phyloP scores from a whole-genome alignment of 2,329 filamentous ascomycete genomes.

The Colletotrichum viniferum region DNA sequence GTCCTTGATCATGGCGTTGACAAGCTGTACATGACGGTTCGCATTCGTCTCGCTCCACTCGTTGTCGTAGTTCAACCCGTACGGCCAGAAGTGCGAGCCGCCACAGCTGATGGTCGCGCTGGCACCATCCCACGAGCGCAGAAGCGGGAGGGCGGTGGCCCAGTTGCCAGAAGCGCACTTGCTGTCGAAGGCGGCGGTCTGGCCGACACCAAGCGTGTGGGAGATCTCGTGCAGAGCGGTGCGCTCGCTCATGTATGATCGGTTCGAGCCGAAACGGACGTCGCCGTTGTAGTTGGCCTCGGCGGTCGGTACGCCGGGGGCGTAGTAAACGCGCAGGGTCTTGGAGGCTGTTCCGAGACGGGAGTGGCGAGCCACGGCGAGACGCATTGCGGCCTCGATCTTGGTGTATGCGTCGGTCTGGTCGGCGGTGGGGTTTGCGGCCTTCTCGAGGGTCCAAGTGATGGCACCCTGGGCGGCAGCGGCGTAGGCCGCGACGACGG shows the following conservation, averaged over 20 bases:
- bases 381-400: slow-evolving; percentile 45
- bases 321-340: slow-evolving; percentile 44
- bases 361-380: slow-evolving; percentile 45
- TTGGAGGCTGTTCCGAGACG: slow-evolving; percentile 39
- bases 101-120: slow-evolving; percentile 42
- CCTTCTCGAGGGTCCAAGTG: slow-evolving; percentile 41
- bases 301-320: slow-evolving; percentile 47
- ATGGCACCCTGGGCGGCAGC: slow-evolving; percentile 39
- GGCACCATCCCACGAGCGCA: slow-evolving; percentile 44
- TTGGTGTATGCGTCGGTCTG: slow-evolving; percentile 45
- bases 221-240: slow-evolving; percentile 53
- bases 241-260: slow-evolving; percentile 52
- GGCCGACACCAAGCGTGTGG: slow-evolving; percentile 52
- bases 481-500: slow-evolving; percentile 30
- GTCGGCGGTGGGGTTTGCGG: slow-evolving; percentile 43
- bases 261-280: slow-evolving; percentile 48
- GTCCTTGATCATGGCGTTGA: slow-evolving; percentile 50
- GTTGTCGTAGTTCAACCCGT: slow-evolving; percentile 46
- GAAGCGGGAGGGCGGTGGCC: slow-evolving; percentile 41
- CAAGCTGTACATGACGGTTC: slow-evolving; percentile 44
- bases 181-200: slow-evolving; percentile 43
- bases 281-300: slow-evolving; percentile 53
- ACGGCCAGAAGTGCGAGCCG: slow-evolving; percentile 45
- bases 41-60: slow-evolving; percentile 51
- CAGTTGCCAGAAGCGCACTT: slow-evolving; percentile 44